Evolutionary conservation across 768 basidiomycete genomes (phyloP).

Genomic region (Boletus edulis): DNA sequence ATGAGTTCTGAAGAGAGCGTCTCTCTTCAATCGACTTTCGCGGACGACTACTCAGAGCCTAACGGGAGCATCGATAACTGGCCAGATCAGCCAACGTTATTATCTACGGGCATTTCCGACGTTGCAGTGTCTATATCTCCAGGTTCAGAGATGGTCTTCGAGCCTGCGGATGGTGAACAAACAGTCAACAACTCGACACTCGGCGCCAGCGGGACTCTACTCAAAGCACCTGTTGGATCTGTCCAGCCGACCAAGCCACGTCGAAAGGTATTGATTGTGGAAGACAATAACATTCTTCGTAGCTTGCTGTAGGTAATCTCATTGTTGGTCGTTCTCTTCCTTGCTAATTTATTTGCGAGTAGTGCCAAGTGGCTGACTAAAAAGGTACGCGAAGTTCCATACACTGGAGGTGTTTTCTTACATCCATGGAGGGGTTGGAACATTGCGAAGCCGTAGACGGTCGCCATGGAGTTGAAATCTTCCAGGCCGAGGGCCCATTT

Average conservation of each 20-base stretch:
- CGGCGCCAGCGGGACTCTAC: conserved; percentile 61
- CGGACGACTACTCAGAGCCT: conserved; percentile 21
- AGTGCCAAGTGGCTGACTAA: conserved; percentile 65
- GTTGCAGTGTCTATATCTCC: conserved; percentile 18
- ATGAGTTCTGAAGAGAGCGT: conserved; percentile 25
- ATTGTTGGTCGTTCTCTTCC: conserved; percentile 1
- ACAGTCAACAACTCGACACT: conserved; percentile 41
- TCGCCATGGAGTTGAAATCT: conserved; percentile 76
- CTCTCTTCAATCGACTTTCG: conserved; percentile 28
- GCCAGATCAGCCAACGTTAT: conserved; percentile 15
- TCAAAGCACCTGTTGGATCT: conserved; percentile 63
- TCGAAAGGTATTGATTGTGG: conserved; percentile 77
- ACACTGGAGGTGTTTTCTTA: background rate
- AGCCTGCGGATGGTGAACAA: conserved; percentile 12
- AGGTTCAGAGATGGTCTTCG: conserved; percentile 29
- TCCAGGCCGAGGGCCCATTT: conserved; percentile 71
- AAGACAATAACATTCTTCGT: conserved; percentile 87
- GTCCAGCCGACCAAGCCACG: conserved; percentile 41
- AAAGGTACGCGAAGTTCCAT: conserved; percentile 35
- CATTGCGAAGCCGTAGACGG: conserved; percentile 82
- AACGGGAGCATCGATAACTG: conserved; percentile 32
- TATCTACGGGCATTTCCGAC: conserved; percentile 7
- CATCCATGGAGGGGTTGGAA: conserved; percentile 56
- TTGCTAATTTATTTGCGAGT: conserved; percentile 16
- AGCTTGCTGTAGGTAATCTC: conserved; percentile 65